Evolutionary conservation across 1,284 basidiomycete species (phyloP), one percentile per base, ranked within the genome.

Genomic region (Heliocybe sulcata): DNA sequence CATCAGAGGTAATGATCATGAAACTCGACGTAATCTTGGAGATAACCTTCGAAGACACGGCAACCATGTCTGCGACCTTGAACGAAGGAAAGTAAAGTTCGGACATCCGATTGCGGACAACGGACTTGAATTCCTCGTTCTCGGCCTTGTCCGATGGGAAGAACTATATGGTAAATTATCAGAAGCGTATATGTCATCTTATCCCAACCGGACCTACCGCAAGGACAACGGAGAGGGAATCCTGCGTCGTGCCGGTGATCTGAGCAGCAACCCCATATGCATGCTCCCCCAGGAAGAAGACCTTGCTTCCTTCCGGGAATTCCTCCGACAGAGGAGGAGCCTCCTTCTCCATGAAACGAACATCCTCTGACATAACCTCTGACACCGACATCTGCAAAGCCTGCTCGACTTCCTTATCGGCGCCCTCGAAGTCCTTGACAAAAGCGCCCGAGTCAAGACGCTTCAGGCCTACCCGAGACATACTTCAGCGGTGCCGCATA

Each of bases 211-310:
- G 2, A 75, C 87, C 60, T 64, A 94, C 90, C 22, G 92, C 92
- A 55, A 97, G 79, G 52, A 87, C 74, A 57, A 95, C 87, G 31
- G 87, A 87, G 27, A 97, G 72, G 0, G 82, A 76, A 8, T 79
- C 77, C 6, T 86, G 77, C 0, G 79, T 79, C 0, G 92, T 90
- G 0, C 72, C 78, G 29, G 82, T 78, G 9, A 99, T 92, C 64
- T 94, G 90, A 0, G 94, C 94, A 4, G 97, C 94, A 3, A 90
- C 86, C n/a, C 97, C 97, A 66, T 97, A 99, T 0, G 90, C 90
- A 63, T 92, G 86, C 60, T 90, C 85, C 20, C 95, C 95, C 4
- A 99, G 80, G 83, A 98, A 99, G 72, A 99, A 97, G 45, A 98
- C 90, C 64, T 89, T 92, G 67, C 85, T 90, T 10, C 90, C 90